Base-by-base conservation (phyloP, 495 filamentous ascomycete species). In the Neurospora africana region DNA sequence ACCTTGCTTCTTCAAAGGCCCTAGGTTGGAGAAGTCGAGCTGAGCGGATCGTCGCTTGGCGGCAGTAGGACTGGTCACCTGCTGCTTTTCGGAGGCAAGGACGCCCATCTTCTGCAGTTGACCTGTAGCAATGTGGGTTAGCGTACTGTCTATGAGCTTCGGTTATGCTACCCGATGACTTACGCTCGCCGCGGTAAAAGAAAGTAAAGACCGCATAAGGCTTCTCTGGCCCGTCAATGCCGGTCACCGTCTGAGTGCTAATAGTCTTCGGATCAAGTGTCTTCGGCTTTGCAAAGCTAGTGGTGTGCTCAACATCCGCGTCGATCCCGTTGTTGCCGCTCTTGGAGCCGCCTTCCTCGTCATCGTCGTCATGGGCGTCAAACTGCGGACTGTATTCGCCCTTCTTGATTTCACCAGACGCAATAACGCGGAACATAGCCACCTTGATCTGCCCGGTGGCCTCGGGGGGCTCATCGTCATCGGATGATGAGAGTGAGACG, bases 361-460 rank as follows among this genome's bases (percentile, higher is more conserved):
- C 93, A 75, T 97, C 94, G 71, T 97, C 94, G 72, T 98, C 95
- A 75, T 98, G 92, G 9, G 94, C 96, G 80, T 97, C 95, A 72
- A 98, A 99, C 78, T 98, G 96, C 19, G 95, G 95, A 13, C 94
- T 97, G 79, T 98, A 99, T 78, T 98, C 95, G 21, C 95, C 95
- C 75, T 92, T 91, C 81, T 97, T 97, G 77, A 99, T 95, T 78
- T 98, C 96, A 11, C 95, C 95, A 4, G 94, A 97, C 9, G 96
- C 96, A 70, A 98, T 84, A 3, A 99, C 95, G 15, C 95, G 89
- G 81, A 97, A 98, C 80, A 99, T 87, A 40, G 96, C 94, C 35
- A 99, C 92, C 81, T 98, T 98, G 83, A 99, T 99, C 83, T 99
- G 95, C 19, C 95, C 95, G 3, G 95, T 91, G 13, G 95, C 93